Evolutionary conservation across 2,329 filamentous ascomycete species (phyloP), one percentile per base, ranked within the genome.

Genomic region (Paracamarosporium sp.): DNA sequence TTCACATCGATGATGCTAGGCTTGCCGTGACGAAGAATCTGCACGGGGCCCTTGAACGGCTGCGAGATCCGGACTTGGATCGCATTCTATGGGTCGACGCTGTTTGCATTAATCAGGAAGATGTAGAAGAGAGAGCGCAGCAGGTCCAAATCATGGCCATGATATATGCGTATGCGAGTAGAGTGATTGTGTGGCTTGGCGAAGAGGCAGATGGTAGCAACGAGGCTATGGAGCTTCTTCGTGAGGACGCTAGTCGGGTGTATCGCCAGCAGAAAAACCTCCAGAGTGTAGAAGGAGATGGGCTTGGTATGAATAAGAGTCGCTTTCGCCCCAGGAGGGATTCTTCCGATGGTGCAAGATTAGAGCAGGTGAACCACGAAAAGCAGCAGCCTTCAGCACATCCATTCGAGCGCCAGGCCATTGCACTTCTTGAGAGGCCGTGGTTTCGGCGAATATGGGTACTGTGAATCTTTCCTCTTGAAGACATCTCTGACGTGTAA

Each of bases 51-150:
- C 31, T 63, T 24, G 50, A 27, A 15, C 44, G 56, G 3, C 25
- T 63, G 28, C 52, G 55, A 3, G 8, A 24, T 22, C 55, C 55
- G 11, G 15, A 35, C 12, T 28, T 50, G 3, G 31, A 50, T 36
- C 56, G 53, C 4, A 31, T 24, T 12, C 33, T 64, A 1, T 66
- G 63, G 61, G 30, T 61, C 33, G 63, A 66, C 13, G 59, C 59
- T 11, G 8, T 63, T 1, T 64, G 56, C n/a, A 64, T 66, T 31
- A 56, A 66, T n/a, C 63, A 66, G 25, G 31, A 38, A 6, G 55
- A 63, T 17, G 2, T 54, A 2, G 38, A 56, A 24, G 63, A 66
- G 50, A 58, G 55, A 13, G 50, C 40, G 5, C 30, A 43, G 2
- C 63, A 66, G 38, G 61, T 66, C 0, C 33, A 41, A n/a, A 28